Base-by-base conservation (phyloP, 805 yeast genomes). In the Ascoidea asiatica region DNA sequence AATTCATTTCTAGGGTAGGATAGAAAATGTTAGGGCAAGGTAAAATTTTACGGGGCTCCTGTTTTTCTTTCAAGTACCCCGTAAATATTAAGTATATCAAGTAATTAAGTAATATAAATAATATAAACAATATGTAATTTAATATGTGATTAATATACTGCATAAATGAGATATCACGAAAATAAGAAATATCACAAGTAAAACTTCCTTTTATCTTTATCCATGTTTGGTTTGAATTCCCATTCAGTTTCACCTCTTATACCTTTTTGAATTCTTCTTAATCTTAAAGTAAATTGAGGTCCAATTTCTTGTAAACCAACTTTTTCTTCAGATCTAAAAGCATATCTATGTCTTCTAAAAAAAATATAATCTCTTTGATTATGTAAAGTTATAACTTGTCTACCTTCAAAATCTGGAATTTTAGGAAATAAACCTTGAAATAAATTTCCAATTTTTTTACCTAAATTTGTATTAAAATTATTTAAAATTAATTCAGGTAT, bases 181-280 rank as follows among this genome's bases (percentile, higher is more conserved):
- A 29, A 50, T 7, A 39, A 18, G 8, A 3, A 17, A 2, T 17
- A 2, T 56, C 67, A 90, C 53, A 90, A 65, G 58, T 87, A 81
- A 60, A 90, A 90, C 74, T 86, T 88, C 64, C 80, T 79, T 78
- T 89, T 90, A 61, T 90, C 97, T 56, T 82, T 81, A 62, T 92
- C 97, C 97, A 92, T 89, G 52, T 85, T 95, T 3, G 96, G 81
- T 53, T 86, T 77, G 65, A 88, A 95, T 63, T 92, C 97, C 97
- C 97, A 90, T 56, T 87, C 96, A 21, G 84, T 71, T 56, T 90
- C 97, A 52, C 87, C 95, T 57, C 79, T 79, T 55, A 92, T 73
- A 44, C 97, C 98, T 64, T 79, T 82, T 62, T 90, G 97, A 47
- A 92, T 67, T 56, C 97, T 73, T 62, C 95, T 77, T 53, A 92